Conservation (phyloP, 177 flowering plant genomes). For the Vitis hybrid region DNA sequence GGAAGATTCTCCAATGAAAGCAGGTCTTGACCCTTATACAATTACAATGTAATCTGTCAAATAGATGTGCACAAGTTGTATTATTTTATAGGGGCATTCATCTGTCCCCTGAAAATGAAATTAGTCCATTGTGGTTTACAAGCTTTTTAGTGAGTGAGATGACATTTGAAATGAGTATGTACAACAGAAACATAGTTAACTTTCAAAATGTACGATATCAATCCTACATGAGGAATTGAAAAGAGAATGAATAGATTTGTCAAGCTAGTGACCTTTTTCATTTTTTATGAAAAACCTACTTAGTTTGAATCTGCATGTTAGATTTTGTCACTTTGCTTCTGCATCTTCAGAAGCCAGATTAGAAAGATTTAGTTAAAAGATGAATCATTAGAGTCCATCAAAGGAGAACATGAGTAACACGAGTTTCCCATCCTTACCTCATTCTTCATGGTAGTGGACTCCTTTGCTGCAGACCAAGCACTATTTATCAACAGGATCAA, state of each 20-base stretch:
- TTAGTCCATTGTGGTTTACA: no score
- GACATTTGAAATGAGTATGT: no score
- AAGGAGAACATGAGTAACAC: neutral
- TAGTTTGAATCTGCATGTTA: neutral
- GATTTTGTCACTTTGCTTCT: neutral
- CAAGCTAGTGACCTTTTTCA: neutral
- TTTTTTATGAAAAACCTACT: neutral
- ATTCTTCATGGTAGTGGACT: slow-evolving; percentile 71
- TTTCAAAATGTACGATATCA: no score
- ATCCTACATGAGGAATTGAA: no score
- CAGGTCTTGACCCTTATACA: no score
- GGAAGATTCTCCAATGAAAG: no score
- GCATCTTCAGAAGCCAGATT: neutral
- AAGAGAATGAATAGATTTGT: neutral
- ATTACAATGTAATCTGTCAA: no score
- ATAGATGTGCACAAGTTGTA: no score
- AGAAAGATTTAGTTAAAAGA: neutral
- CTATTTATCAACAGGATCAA: slow-evolving; percentile 80
- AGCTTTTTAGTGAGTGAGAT: no score
- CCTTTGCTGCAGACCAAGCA: slow-evolving; percentile 95
- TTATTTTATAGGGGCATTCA: no score
- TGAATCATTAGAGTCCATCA: neutral
- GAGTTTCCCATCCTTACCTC: slow-evolving; percentile 50
- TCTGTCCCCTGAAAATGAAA: no score
- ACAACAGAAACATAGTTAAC: no score